phyloP scores from a whole-genome alignment of 2,329 filamentous ascomycete species.

The Fusarium guadeloupense region DNA sequence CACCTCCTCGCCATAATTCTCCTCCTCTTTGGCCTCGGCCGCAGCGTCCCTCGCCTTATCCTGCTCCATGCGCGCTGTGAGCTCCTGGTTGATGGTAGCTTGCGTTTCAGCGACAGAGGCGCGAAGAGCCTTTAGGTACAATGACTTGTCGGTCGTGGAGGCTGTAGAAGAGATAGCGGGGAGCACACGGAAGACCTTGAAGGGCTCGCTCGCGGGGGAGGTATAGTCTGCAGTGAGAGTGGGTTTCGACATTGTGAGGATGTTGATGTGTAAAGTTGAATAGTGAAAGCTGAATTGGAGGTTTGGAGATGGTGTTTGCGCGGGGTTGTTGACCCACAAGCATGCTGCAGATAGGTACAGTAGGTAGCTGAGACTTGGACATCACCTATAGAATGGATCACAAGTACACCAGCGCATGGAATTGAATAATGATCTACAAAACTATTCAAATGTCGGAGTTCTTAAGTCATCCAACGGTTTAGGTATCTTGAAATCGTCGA shows the following conservation, averaged over 20 bases:
- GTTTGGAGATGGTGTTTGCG: slow-evolving; percentile 17
- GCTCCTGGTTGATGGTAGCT: slow-evolving; percentile 72
- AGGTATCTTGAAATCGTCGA: too few relatives aligned
- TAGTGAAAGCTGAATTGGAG: neutral
- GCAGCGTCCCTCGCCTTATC: slow-evolving; percentile 66
- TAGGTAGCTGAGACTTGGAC: neutral
- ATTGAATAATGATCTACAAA: too few relatives aligned
- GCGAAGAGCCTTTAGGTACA: slow-evolving; percentile 69
- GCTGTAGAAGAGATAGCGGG: slow-evolving; percentile 47
- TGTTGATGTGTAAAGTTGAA: neutral
- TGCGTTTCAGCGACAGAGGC: slow-evolving; percentile 68
- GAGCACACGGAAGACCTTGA: slow-evolving; percentile 53
- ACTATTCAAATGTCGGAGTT: too few relatives aligned
- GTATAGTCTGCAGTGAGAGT: slow-evolving; percentile 59
- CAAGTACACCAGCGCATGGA: too few relatives aligned
- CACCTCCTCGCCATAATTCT: slow-evolving; percentile 87
- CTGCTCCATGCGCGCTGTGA: slow-evolving; percentile 78
- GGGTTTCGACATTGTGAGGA: slow-evolving; percentile 25
- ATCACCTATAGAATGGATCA: too few relatives aligned
- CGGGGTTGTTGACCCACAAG: slow-evolving; percentile 37
- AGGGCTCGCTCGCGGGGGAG: slow-evolving; percentile 60
- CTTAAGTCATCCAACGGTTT: too few relatives aligned
- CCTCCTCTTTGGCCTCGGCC: slow-evolving; percentile 70
- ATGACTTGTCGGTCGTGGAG: slow-evolving; percentile 60
- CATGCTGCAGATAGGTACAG: neutral